Conservation (phyloP, 2,329 filamentous ascomycete species). For the Lachnellula suecica region DNA sequence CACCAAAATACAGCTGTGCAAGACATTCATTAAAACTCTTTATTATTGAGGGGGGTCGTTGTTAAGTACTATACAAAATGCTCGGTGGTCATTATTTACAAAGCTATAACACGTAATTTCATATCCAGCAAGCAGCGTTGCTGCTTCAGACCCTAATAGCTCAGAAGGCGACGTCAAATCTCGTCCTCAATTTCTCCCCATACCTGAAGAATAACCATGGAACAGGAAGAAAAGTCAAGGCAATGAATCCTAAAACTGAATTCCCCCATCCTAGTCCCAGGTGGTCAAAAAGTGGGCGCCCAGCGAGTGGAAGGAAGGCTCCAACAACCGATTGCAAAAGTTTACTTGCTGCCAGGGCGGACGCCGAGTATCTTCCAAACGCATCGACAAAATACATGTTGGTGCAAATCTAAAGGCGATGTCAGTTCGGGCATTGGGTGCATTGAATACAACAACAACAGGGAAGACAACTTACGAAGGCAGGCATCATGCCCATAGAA, state of each 20-base stretch:
- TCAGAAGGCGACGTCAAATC: too few relatives aligned
- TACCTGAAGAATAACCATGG: not conserved
- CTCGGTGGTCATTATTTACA: too few relatives aligned
- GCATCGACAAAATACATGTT: conserved; percentile 47
- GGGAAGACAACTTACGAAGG: conserved; percentile 32
- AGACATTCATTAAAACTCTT: too few relatives aligned
- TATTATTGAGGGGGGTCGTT: too few relatives aligned
- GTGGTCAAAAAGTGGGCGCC: conserved; percentile 22
- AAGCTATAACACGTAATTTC: too few relatives aligned
- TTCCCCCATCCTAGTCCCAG: conserved; percentile 45
- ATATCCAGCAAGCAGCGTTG: too few relatives aligned
- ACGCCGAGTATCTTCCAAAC: conserved; percentile 38
- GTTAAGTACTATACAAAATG: too few relatives aligned
- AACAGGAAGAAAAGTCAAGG: conserved; percentile 42
- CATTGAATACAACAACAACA: not conserved
- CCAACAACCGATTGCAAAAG: conserved; percentile 43
- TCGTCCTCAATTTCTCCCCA: not conserved
- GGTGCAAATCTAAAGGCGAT: conserved; percentile 13
- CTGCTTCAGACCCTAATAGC: too few relatives aligned
- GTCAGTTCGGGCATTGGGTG: not conserved
- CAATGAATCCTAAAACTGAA: conserved; percentile 46
- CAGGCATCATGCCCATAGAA: conserved; percentile 41
- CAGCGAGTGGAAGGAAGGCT: conserved; percentile 52
- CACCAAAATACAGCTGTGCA: too few relatives aligned
- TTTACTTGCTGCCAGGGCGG: conserved; percentile 37